Base-by-base conservation (phyloP, 2,329 filamentous ascomycete species). In the Colletotrichum incanum region DNA sequence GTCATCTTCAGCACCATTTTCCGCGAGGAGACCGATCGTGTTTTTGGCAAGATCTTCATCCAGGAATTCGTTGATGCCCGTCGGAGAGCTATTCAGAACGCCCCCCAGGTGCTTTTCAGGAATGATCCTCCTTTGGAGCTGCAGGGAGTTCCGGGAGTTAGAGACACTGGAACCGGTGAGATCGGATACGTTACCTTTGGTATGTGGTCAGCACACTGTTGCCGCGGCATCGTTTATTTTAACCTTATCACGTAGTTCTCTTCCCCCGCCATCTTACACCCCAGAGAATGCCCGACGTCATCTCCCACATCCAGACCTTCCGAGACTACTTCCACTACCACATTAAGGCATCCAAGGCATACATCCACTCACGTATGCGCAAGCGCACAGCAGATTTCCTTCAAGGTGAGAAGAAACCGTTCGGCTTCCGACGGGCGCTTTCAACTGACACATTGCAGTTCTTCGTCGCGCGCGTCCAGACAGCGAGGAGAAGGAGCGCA, bases 311-410 rank as follows among this genome's bases (percentile, higher is more conserved):
- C 78, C 97, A 99, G 85, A 99, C 96, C 18, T 99, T 99, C 93
- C 94, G 96, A 76, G 96, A 99, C 81, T 99, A 99, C 84, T 99
- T 99, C 88, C 96, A 99, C 84, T 99, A 99, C 83, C 96, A 99
- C 84, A 99, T 99, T 85, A 99, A 99, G 86, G 97, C 96, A 39
- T 98, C 95, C 74, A 99, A 99, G 88, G 96, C 97, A 65, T 99
- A 98, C 80, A 99, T 99, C 76, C 96, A 99, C 88, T 97, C 95
- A 43, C 91, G 97, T 79, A 99, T 99, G 96, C 92, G 96, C 81
- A 94, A 96, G 87, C 91, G 96, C 82, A 99, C 97, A 12, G 96
- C 96, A 61, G 97, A 99, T 83, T 99, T 99, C 87, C 91, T 99
- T 70, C 97, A 99, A 90, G 94, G 94, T 96, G 86, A 81, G 88